Percentiles rank a stretch among this genome's conserved stretches.
Evolutionary conservation across 495 filamentous ascomycete genomes (phyloP).

Genomic region (Penicillium lagena): DNA sequence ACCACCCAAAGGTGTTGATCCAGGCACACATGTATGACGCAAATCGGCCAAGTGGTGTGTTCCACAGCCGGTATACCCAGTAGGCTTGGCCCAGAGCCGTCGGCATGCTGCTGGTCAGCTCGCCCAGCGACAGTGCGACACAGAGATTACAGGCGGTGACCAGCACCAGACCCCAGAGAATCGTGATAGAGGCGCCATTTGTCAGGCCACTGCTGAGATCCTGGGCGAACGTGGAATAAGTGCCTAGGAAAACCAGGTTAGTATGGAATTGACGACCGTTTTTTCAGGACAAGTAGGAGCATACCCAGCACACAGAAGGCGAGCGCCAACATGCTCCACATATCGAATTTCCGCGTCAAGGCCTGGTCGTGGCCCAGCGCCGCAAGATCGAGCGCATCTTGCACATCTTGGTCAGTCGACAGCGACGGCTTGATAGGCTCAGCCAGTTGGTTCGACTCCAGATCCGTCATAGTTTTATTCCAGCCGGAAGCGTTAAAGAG

Average conservation of each 20-base stretch:
- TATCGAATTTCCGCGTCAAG: slow-evolving; percentile 40
- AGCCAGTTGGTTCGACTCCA: slow-evolving; percentile 20
- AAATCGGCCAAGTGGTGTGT: slow-evolving; percentile 30
- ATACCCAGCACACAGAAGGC: slow-evolving; percentile 40
- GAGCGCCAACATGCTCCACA: slow-evolving; percentile 43
- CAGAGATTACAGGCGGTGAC: slow-evolving; percentile 42
- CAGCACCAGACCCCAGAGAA: slow-evolving; percentile 44
- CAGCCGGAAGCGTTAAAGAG: slow-evolving; percentile 10
- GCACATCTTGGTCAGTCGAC: slow-evolving; percentile 29
- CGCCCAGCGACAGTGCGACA: slow-evolving; percentile 41
- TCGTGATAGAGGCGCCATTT: slow-evolving; percentile 40
- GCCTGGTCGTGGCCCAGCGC: slow-evolving; percentile 47
- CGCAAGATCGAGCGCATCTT: slow-evolving; percentile 45
- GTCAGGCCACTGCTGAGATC: slow-evolving; percentile 39
- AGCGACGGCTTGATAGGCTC: slow-evolving; percentile 24
- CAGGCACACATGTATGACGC: slow-evolving; percentile 44
- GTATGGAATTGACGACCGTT: not conserved
- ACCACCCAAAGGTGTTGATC: slow-evolving; percentile 48
- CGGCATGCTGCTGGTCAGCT: slow-evolving; percentile 44
- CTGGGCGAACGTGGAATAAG: slow-evolving; percentile 42
- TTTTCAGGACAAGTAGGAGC: not conserved
- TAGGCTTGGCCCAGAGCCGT: slow-evolving; percentile 43
- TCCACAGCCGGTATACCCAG: slow-evolving; percentile 39
- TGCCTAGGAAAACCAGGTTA: slow-evolving; percentile 16
- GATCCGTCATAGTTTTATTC: slow-evolving; percentile 20